These are phyloP conservation scores for Acanthamoeba culbertsoni DNA, from an alignment of 208 protist species.

Conservation along the genomic window DNA sequence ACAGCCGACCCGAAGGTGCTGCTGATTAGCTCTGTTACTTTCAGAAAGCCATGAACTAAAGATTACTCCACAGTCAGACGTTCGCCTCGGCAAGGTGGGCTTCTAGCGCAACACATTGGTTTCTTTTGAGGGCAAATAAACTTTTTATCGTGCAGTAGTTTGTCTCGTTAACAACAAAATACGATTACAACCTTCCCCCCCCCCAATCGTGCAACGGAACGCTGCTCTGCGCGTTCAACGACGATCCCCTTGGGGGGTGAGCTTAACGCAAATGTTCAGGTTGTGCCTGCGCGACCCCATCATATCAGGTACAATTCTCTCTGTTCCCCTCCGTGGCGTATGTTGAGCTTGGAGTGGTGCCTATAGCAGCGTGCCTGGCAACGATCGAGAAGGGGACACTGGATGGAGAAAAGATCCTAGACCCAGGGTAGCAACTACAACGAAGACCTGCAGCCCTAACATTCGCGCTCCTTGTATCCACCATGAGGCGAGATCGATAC, in stretches of 20 bases:
- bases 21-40: neutral
- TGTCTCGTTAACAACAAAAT: neutral
- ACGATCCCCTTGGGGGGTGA: no score
- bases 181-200: no score
- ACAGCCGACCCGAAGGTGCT: constrained; percentile 70
- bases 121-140: neutral
- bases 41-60: neutral
- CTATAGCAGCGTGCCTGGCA: neutral
- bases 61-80: neutral
- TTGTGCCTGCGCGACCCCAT: no score
- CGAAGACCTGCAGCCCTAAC: neutral
- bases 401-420: neutral
- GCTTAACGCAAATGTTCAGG: no score
- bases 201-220: no score
- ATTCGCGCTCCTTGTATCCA: neutral
- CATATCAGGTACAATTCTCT: no score
- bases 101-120: neutral
- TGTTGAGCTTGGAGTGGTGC: no score
- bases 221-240: no score
- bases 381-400: neutral
- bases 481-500: neutral
- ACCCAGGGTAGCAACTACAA: neutral
- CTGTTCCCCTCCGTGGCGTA: no score
- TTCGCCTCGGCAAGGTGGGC: neutral
- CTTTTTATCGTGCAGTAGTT: neutral